Evolutionary conservation across 176 grass and related monocot species (phyloP), one percentile per base, ranked within the genome.

Genomic region (Neostapfia colusana): DNA sequence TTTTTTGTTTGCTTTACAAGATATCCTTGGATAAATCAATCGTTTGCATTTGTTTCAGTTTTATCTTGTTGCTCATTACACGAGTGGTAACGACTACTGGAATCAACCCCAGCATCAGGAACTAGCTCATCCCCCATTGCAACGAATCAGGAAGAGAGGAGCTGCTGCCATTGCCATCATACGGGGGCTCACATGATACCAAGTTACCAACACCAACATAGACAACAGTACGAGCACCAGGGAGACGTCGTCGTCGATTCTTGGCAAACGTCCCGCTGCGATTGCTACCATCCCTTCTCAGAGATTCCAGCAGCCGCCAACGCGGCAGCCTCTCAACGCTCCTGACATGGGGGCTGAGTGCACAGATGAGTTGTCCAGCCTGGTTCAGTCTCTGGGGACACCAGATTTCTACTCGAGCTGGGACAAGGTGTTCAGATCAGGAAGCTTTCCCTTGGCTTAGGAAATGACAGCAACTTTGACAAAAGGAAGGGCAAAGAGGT

Each of bases 371-470:
- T 56, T 80, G 18, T 11, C 70, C 41, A 37, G 27, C 3, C 36
- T 82, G 59, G 35, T 82, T 21, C 45, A 53, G 11, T 82, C 79
- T 2, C 11, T 56, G 6, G 79, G 79, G 16, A 65, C 54, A 14
- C 78, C 78, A 15, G 55, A 24, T 18, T 81, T 45, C 55, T 8
- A 51, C 15, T 56, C 55, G 56, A 72, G 17, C 42, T 70, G 66
- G 26, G 53, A 59, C 16, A 50, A 15, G 55, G 9, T 72, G n/a
- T 20, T 82, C 36, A 39, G 40, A 2, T 27, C 34, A 14, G 57
- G 43, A 15, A 63, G 57, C 57, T 72, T 54, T 10, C 46, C 51
- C 51, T 54, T 54, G 2, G 51, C 20, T 54, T 54, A 21, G 51
- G 51, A 21, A 8, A 54, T 9, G 20, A 2, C 7, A n/a, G 51